These are phyloP conservation scores for Metschnikowia kofuensis DNA, from an alignment of 805 yeast genomes.

Conservation along the genomic window DNA sequence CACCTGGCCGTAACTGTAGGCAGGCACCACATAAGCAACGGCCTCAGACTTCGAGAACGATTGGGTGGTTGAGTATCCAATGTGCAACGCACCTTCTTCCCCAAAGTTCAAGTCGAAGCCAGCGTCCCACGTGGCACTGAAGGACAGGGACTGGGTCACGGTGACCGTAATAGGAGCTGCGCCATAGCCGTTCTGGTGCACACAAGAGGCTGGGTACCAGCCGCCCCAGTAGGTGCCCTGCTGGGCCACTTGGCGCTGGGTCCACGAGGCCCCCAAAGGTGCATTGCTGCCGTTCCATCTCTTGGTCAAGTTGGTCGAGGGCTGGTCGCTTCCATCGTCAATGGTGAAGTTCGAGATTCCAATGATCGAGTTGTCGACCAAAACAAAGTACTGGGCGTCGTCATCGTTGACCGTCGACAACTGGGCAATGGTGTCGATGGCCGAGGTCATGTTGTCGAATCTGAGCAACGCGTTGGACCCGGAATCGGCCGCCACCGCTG, in stretches of 20 bases:
- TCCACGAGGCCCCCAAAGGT: not conserved
- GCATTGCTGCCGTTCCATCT: not conserved
- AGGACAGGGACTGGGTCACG: not conserved
- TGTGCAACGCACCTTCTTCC: not conserved
- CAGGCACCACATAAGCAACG: not conserved
- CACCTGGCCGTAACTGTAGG: conserved; percentile 4
- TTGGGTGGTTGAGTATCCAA: not conserved
- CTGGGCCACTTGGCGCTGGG: not conserved
- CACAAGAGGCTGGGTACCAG: conserved; percentile 2
- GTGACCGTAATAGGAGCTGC: not conserved
- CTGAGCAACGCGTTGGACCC: not conserved
- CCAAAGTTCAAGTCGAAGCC: conserved; percentile 1
- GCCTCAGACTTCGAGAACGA: not conserved
- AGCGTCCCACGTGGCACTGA: not conserved
- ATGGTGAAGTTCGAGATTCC: not conserved
- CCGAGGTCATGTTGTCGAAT: not conserved
- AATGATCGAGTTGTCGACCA: not conserved
- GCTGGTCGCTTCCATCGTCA: not conserved
- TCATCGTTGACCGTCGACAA: not conserved
- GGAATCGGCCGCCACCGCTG: not conserved
- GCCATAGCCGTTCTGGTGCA: not conserved
- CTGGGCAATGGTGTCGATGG: not conserved
- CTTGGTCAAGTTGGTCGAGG: not conserved
- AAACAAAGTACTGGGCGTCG: not conserved
- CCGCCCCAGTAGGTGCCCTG: not conserved